Base-by-base conservation (phyloP, 2,329 filamentous ascomycete species). In the Pseudogymnoascus sp. region DNA sequence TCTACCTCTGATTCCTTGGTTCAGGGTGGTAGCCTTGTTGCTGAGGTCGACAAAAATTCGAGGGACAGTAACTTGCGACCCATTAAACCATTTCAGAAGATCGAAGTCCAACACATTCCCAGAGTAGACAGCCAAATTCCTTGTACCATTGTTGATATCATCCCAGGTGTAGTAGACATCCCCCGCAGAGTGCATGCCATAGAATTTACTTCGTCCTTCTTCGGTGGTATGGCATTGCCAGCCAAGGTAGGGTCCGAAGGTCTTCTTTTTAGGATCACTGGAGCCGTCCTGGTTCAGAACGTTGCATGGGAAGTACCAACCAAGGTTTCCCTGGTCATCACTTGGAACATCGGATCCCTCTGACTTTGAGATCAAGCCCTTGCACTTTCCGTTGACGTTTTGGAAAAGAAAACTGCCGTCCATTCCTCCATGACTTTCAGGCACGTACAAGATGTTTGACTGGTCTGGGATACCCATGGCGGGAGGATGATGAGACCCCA, bases 351-450 rank as follows among this genome's bases (percentile, higher is more conserved):
- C 88, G 0, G 93, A 96, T 63, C 80, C 80, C 1, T 82, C 74
- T 1, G 89, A 85, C 6, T 82, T 77, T 0, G 85, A 96, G 73
- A 99, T 96, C 64, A 98, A 77, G 8, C 84, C 90, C 78, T 98
- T 99, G 83, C 95, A 99, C 67, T 90, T 90, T 60, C 95, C 96
- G 71, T 99, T 99, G 75, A 99, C 95, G 69, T 98, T 96, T 75
- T 99, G 95, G 78, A 99, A 99, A 73, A 99, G 79, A 75, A 99
- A 99, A 73, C 93, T 98, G 65, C 91, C 93, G 74, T 99, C 96
- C 76, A 90, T 84, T n/a, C 93, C 95, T 63, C 87, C 88, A 70
- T 93, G 86, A 73, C 90, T 90, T 69, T 89, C 84, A 0, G 88
- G 83, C n/a, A 96, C 92, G 72, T 86, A 98, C 13, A 99, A 80